A percentile compares a stretch with the other conserved stretches of the same genome.
Conservation (phyloP, 768 basidiomycete species). For the Lactarius sp. region DNA sequence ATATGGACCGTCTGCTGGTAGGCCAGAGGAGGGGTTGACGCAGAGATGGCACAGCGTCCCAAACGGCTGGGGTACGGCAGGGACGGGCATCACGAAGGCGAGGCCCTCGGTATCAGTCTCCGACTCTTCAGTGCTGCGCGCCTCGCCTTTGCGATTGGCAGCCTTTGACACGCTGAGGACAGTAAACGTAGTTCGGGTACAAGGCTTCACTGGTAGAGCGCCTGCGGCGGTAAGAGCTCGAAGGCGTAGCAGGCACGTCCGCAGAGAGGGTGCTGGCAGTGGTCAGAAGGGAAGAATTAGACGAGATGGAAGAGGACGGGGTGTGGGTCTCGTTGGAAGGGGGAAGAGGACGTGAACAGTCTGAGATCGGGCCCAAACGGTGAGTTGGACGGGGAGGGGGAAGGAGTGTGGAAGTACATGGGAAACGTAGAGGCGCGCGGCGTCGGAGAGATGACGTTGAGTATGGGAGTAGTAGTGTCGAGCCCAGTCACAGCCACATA, state of each 20-base stretch:
- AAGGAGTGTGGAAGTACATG: too few species aligned
- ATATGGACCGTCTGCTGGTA: slow-evolving; percentile 69
- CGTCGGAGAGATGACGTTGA: slow-evolving; percentile 59
- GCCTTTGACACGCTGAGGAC: slow-evolving; percentile 59
- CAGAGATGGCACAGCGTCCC: slow-evolving; percentile 46
- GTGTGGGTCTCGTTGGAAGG: slow-evolving; percentile 35
- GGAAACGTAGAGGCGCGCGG: slow-evolving; percentile 67
- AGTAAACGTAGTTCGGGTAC: slow-evolving; percentile 76
- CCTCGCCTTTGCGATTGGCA: slow-evolving; percentile 49
- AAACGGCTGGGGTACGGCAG: slow-evolving; percentile 30
- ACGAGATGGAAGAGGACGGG: slow-evolving; percentile 41
- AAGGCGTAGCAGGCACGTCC: slow-evolving; percentile 28
- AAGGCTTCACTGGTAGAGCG: slow-evolving; percentile 50
- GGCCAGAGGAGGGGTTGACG: slow-evolving; percentile 58
- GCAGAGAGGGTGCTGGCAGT: slow-evolving; percentile 27
- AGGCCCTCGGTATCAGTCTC: slow-evolving; percentile 35
- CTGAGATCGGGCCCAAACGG: slow-evolving; percentile 70
- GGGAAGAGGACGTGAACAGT: slow-evolving; percentile 38
- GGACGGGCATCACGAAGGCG: slow-evolving; percentile 38
- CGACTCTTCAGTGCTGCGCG: slow-evolving; percentile 35
- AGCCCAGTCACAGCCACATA: slow-evolving; percentile 57
- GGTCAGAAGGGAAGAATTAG: slow-evolving; percentile 36
- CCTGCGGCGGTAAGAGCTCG: slow-evolving; percentile 31
- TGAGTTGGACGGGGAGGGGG: too few species aligned
- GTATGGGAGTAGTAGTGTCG: slow-evolving; percentile 40